These are phyloP conservation scores for Barnettozyma hawaiiensis DNA, from an alignment of 1,139 yeast species.

Conservation along the genomic window DNA sequence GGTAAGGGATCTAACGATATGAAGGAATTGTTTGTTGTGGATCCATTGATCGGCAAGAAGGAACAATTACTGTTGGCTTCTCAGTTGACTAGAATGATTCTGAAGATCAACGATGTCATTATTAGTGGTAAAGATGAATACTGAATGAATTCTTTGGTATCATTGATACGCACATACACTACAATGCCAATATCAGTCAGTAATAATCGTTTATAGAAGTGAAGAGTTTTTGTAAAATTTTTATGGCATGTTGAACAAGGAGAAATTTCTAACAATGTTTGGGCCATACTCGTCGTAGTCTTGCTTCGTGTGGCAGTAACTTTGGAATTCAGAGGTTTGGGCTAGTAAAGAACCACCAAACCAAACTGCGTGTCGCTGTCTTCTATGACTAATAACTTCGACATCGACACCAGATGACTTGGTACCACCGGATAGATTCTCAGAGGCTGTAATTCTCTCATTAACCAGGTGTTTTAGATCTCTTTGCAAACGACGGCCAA, in stretches of 20 bases:
- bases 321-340: constrained; percentile 92
- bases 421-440: constrained; percentile 65
- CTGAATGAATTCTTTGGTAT: constrained; percentile 23
- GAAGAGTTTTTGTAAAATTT: background rate
- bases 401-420: constrained; percentile 95
- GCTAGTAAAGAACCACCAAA: constrained; percentile 97
- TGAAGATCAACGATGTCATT: constrained; percentile 93
- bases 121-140: constrained; percentile 84
- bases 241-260: constrained; percentile 85
- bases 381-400: constrained; percentile 93
- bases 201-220: background rate
- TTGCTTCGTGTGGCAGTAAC: constrained; percentile 93
- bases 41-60: constrained; percentile 94
- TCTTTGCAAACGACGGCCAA: constrained; percentile 95
- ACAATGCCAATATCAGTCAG: background rate
- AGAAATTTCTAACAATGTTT: constrained; percentile 92
- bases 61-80: constrained; percentile 95
- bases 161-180: constrained; percentile 3
- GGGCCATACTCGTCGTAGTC: constrained; percentile 99
- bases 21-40: constrained; percentile 92
- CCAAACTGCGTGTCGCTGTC: constrained; percentile 99
- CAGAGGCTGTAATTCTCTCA: constrained; percentile 81
- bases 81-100: constrained; percentile 93
- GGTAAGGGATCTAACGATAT: constrained; percentile 84
- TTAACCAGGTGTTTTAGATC: constrained; percentile 85